Conservation (phyloP, 768 basidiomycete species). For the Zangia roseola region DNA sequence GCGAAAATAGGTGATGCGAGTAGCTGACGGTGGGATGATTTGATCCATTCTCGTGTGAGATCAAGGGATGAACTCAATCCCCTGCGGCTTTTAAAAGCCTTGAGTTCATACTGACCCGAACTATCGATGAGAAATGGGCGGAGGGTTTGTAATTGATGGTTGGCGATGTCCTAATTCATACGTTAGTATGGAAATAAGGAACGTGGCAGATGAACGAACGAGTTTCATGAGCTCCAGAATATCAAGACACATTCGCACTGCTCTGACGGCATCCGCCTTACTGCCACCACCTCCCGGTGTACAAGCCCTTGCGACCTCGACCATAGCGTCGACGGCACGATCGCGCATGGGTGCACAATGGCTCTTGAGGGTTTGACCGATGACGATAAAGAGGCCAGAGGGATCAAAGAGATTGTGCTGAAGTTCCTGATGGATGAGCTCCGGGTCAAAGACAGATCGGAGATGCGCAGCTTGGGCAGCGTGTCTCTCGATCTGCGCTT, state of each 20-base stretch:
- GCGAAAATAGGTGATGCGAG: constrained; percentile 40
- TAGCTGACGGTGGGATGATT: constrained; percentile 47
- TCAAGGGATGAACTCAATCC: constrained; percentile 44
- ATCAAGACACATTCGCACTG: constrained; percentile 82
- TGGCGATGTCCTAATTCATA: constrained; percentile 80
- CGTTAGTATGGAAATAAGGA: constrained; percentile 18
- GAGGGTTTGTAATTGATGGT: constrained; percentile 91
- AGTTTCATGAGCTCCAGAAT: constrained; percentile 95
- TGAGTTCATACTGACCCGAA: constrained; percentile 76
- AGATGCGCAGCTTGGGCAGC: constrained; percentile 65
- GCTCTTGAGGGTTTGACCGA: constrained; percentile 80
- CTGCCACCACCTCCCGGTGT: constrained; percentile 52
- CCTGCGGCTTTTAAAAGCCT: constrained; percentile 66
- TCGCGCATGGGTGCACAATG: constrained; percentile 96
- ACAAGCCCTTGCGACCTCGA: constrained; percentile 61
- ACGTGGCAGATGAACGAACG: constrained; percentile 46
- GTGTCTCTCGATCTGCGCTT: constrained; percentile 60
- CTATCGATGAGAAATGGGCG: constrained; percentile 85
- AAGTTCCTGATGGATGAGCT: constrained; percentile 80
- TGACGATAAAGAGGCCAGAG: constrained; percentile 69
- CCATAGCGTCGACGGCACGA: constrained; percentile 79
- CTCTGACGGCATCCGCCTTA: constrained; percentile 64
- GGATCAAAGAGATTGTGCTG: constrained; percentile 76
- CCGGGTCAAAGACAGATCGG: constrained; percentile 76
- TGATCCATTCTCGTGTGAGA: constrained; percentile 66